Base-by-base conservation (phyloP, 1,139 yeast species). In the Nadsonia commutata region DNA sequence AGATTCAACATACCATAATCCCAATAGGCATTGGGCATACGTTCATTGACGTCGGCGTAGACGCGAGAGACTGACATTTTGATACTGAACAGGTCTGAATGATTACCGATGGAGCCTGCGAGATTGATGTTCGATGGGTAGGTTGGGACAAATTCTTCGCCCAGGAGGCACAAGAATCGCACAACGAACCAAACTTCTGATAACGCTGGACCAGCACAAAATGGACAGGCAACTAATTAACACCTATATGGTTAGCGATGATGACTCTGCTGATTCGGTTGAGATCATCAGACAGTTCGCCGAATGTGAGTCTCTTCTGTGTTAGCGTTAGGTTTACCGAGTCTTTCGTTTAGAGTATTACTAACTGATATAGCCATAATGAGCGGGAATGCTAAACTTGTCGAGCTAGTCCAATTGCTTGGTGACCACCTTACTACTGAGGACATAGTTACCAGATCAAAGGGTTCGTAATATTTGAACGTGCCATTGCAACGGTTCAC, bases 11-110 rank as follows among this genome's bases (percentile, higher is more conserved):
- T 47, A 53, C 58, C 60, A 56, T 88, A 88, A 61, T 88, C 95
- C 94, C 95, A 88, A 63, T 88, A 88, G 45, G 80, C 80, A 45
- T 73, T 67, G 36, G 93, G 88, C 56, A 80, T 75, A 49, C 67
- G 67, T 49, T 74, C 74, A 59, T 84, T 84, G 43, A 76, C 94
- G 57, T 84, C 81, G 16, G 88, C 76, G 59, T 85, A 86, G 21
- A 84, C 94, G 49, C 83, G 68, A 7, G 94, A 76, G 43, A 79
- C 77, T 8, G 90, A 80, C 41, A 27, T 27, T 27, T 27, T 27
- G 9, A 9, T 13, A 3, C 16, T 13, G 8, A 4, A 27, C 9
- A 27, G 9, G 33, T 4, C 16, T 27, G 23, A 9, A 21, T 11
- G n/a, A 3, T 11, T 27, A 4, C 16, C 16, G 16, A 16, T 27